These are phyloP conservation scores for Terana coerulea DNA, from an alignment of 768 basidiomycete genomes.

Conservation along the genomic window DNA sequence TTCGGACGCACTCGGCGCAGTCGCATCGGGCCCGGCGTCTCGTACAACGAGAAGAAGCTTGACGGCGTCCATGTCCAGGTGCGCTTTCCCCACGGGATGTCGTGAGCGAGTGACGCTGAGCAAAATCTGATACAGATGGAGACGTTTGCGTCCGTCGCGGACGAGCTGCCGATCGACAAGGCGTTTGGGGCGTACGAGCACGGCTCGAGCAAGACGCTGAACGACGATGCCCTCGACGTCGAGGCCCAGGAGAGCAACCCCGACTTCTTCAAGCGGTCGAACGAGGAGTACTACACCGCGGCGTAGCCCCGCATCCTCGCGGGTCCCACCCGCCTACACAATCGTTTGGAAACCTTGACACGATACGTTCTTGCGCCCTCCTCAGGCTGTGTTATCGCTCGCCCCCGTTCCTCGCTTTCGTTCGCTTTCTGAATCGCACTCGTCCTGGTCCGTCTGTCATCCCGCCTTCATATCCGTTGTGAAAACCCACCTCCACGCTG, in stretches of 20 bases:
- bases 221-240: neutral
- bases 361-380: neutral
- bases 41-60: conserved; percentile 32
- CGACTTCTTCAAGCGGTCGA: conserved; percentile 9
- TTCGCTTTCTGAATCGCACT: neutral
- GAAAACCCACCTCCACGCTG: neutral
- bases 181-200: neutral
- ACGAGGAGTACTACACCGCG: conserved; percentile 5
- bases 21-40: conserved; percentile 22
- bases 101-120: neutral
- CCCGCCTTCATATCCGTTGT: neutral
- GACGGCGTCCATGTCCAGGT: conserved; percentile 61
- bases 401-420: neutral
- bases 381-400: neutral
- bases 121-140: conserved; percentile 46
- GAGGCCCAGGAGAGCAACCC: neutral
- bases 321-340: too few relatives aligned
- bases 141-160: conserved; percentile 35
- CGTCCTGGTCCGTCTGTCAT: neutral
- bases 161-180: neutral
- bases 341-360: neutral
- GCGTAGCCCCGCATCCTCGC: conserved; percentile 4
- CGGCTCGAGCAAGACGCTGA: neutral
- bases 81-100: neutral
- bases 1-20: conserved; percentile 46